phyloP scores from a whole-genome alignment of 768 basidiomycete species.

The Lentinula aciculospora region DNA sequence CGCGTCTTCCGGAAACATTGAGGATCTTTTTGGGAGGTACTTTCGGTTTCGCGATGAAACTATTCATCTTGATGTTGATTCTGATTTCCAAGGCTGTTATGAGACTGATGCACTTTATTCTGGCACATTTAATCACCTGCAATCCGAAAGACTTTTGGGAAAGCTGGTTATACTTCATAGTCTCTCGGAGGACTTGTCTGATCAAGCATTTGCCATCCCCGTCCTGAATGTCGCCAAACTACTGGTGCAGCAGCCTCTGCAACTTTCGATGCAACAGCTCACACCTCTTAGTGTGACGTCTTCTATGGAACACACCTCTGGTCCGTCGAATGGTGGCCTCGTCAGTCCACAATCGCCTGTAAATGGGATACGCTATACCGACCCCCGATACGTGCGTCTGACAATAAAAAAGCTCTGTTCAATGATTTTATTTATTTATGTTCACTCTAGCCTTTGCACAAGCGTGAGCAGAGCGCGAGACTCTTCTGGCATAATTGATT shows the following conservation, averaged over 20 bases:
- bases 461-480: slow-evolving; percentile 43
- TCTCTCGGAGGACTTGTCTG: slow-evolving; percentile 33
- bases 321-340: slow-evolving; percentile 44
- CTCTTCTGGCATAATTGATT: neutral
- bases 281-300: slow-evolving; percentile 39
- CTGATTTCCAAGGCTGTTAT: slow-evolving; percentile 25
- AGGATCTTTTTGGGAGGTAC: slow-evolving; percentile 69
- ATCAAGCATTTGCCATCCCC: slow-evolving; percentile 43
- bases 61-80: neutral
- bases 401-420: neutral
- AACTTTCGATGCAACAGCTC: slow-evolving; percentile 16
- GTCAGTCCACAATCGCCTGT: slow-evolving; percentile 60
- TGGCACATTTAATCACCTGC: slow-evolving; percentile 50
- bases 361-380: slow-evolving; percentile 40
- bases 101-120: slow-evolving; percentile 48
- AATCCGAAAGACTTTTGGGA: slow-evolving; percentile 54
- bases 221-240: slow-evolving; percentile 47
- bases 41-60: slow-evolving; percentile 9
- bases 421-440: neutral
- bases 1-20: slow-evolving; percentile 68
- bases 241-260: slow-evolving; percentile 36
- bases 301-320: slow-evolving; percentile 33
- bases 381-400: slow-evolving; percentile 54
- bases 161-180: slow-evolving; percentile 63
- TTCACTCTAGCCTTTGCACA: slow-evolving; percentile 58